phyloP scores from a whole-genome alignment of 768 basidiomycete genomes.

The Pleurotus salmoneostramineus region DNA sequence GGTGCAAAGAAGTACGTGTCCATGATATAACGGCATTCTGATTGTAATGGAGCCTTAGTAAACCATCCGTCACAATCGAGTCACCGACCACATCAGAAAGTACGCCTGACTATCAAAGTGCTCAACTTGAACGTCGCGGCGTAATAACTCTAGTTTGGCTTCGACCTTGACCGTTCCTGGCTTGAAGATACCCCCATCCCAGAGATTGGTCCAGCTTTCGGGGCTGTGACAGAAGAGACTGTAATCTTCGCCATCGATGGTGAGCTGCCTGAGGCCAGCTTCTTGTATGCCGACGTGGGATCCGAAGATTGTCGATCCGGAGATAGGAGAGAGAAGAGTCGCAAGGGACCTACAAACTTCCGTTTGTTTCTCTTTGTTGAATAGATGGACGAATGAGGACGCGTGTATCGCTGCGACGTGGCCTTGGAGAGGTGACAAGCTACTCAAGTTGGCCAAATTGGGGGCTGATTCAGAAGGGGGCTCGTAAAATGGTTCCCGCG shows the following conservation, averaged over 20 bases:
- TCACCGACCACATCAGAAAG: constrained; percentile 21
- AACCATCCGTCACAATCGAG: constrained; percentile 9
- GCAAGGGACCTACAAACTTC: constrained; percentile 38
- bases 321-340: constrained; percentile 32
- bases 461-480: constrained; percentile 18
- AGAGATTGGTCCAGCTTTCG: constrained; percentile 30
- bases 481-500: constrained; percentile 20
- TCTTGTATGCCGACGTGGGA: constrained; percentile 27
- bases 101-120: constrained; percentile 1
- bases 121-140: constrained; percentile 1
- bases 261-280: constrained; percentile 18
- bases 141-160: constrained; percentile 16
- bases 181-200: constrained; percentile 30
- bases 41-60: background rate
- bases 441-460: constrained; percentile 25
- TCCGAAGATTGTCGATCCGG: constrained; percentile 46
- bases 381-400: constrained; percentile 51
- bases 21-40: background rate
- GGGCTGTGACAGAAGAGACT: constrained; percentile 32
- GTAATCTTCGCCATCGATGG: constrained; percentile 11
- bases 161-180: constrained; percentile 25
- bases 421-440: constrained; percentile 42
- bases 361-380: constrained; percentile 32
- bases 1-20: background rate
- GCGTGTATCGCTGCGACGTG: constrained; percentile 46